Evolutionary conservation across 1,139 yeast species (phyloP).

Genomic region (Blastobotrys elegans): DNA sequence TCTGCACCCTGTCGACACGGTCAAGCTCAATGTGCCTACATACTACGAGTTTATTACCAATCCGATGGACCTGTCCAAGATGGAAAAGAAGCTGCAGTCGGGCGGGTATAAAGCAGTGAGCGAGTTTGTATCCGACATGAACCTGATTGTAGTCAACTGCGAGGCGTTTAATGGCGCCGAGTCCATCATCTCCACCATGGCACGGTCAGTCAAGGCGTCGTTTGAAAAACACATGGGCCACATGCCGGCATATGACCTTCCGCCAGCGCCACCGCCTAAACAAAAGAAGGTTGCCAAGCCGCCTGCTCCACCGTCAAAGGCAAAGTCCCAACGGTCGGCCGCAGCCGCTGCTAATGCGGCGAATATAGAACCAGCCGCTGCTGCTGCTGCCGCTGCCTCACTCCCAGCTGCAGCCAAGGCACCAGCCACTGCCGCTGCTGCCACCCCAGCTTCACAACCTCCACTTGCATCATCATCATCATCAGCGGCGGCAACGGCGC

Average conservation of each 20-base stretch:
- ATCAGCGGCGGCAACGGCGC: neutral
- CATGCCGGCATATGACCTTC: constrained; percentile 76
- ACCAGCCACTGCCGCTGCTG: constrained; percentile 18
- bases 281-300: constrained; percentile 24
- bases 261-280: constrained; percentile 32
- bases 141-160: constrained; percentile 80
- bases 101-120: constrained; percentile 69
- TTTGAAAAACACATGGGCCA: constrained; percentile 91
- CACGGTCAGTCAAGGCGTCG: constrained; percentile 78
- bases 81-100: constrained; percentile 68
- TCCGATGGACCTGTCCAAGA: constrained; percentile 93
- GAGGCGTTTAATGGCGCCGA: constrained; percentile 78
- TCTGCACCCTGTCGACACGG: constrained; percentile 81
- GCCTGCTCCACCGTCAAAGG: constrained; percentile 26
- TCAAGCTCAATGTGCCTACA: constrained; percentile 83
- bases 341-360: constrained; percentile 21
- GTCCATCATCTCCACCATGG: constrained; percentile 86
- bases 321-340: constrained; percentile 27
- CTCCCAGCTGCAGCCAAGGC: constrained; percentile 26
- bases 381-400: neutral
- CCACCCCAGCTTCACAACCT: constrained; percentile 11
- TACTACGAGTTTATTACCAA: constrained; percentile 76
- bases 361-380: neutral
- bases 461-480: neutral
- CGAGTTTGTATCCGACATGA: constrained; percentile 73